Percentiles rank a stretch among this genome's conserved stretches.
phyloP scores from a whole-genome alignment of 2,329 filamentous ascomycete species.

The Aspergillus candidus region DNA sequence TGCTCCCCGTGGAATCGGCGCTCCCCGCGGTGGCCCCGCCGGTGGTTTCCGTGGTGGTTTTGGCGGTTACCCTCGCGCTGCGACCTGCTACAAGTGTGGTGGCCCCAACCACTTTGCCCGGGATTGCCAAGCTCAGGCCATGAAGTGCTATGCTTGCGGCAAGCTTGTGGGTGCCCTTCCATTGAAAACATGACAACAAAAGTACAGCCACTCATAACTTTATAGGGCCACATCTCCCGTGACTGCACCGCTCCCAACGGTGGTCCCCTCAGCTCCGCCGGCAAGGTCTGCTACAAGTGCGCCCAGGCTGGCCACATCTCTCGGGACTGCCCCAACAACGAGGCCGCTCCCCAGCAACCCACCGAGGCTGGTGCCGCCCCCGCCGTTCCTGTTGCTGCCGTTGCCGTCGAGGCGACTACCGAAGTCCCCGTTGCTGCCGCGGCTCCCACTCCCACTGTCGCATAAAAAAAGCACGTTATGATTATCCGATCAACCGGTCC shows the following conservation, averaged over 20 bases:
- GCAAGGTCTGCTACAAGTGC: constrained; percentile 98
- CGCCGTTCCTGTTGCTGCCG: constrained; percentile 21
- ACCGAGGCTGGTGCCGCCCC: constrained; percentile 28
- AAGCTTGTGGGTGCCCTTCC: constrained; percentile 55
- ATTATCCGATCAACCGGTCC: constrained; percentile 12
- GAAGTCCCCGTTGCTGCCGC: constrained; percentile 30
- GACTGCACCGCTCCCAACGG: constrained; percentile 97
- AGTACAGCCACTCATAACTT: constrained; percentile 1
- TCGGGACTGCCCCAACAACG: constrained; percentile 82
- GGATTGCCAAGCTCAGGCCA: constrained; percentile 95
- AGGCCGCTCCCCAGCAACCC: constrained; percentile 36
- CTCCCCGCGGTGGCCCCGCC: constrained; percentile 60
- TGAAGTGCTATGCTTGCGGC: constrained; percentile 97
- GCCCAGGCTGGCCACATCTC: constrained; percentile 94
- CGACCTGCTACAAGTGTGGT: constrained; percentile 65
- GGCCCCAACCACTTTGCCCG: constrained; percentile 97
- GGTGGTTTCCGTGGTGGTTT: constrained; percentile 68
- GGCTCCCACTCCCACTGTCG: constrained; percentile 40
- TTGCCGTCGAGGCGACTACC: constrained; percentile 37
- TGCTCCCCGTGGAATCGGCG: constrained; percentile 59
- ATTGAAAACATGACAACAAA: background rate
- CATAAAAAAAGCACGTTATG: constrained; percentile 27
- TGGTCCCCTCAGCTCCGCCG: constrained; percentile 87
- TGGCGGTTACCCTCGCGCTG: constrained; percentile 50
- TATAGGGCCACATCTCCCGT: constrained; percentile 72